Base-by-base conservation (phyloP, 2,329 filamentous ascomycete species). In the Epichloe festucae region DNA sequence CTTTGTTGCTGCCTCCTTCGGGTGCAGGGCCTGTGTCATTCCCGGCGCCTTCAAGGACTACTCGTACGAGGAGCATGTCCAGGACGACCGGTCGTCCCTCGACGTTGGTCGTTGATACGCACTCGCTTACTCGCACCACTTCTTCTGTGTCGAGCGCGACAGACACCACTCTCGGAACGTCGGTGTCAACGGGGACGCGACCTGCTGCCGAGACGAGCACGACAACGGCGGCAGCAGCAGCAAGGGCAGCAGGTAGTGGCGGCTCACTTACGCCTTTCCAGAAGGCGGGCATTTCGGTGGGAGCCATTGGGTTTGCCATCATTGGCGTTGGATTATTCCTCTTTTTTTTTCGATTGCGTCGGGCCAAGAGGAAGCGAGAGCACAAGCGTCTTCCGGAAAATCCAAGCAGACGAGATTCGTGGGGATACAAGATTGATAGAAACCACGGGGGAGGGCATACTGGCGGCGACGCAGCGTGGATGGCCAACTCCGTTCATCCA, bases 261-360 rank as follows among this genome's bases (percentile, higher is more conserved):
- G 23, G 52, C 50, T 34, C 62, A 70, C 14, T 58, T 4, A 67
- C 55, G 34, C 68, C 67, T 6, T 65, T 65, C 4, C 76, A 81
- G 55, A 72, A 84, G 46, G 73, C 73, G 17, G 82, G 81, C 6
- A 80, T 85, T 53, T 69, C 74, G 1, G 68, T 81, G 4, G 82
- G 78, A 5, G 68, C 73, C 11, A 70, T 73, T 4, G 75, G 73
- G 4, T 73, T 72, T 1, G 65, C 74, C 3, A 63, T 72, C 4
- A 57, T 83, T 17, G 74, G 71, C 5, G 58, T 79, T 31, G 69
- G 68, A 4, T 60, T 76, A 4, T 60, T 76, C 12, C 70, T 80
- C 23, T 57, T 77, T 7, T 51, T 76, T 14, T 68, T 70, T 3
- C 67, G 73, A 45, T 59, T 58, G 44, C 62, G 61, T 52, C 71